Percentiles rank a stretch among this genome's conserved stretches.
These are phyloP conservation scores for Paramecium sonneborni DNA, from an alignment of 73 alveolate species.

Conservation along the genomic window DNA sequence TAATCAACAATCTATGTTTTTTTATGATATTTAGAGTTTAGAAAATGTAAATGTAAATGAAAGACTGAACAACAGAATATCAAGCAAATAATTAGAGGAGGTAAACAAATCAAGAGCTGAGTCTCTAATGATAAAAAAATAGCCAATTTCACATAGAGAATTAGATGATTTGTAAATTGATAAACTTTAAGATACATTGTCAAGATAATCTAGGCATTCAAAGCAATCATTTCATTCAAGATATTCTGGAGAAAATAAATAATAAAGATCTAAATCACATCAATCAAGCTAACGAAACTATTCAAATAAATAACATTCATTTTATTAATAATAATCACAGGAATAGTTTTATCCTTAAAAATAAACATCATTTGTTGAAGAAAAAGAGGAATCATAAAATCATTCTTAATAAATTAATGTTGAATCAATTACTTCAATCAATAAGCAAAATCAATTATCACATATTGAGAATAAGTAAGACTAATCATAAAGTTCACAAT, in stretches of 20 bases:
- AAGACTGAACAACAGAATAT: neutral
- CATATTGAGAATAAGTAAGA: neutral
- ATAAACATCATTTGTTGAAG: neutral
- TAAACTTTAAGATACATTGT: neutral
- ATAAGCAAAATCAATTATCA: neutral
- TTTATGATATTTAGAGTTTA: neutral
- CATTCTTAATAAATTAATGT: neutral
- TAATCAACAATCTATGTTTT: neutral
- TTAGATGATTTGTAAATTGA: slow-evolving; percentile 22
- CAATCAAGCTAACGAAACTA: neutral
- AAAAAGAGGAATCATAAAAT: neutral
- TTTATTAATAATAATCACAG: neutral
- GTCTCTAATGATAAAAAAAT: neutral
- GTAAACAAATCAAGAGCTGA: neutral
- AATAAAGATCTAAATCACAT: neutral
- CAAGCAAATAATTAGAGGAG: neutral
- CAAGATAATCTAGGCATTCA: neutral
- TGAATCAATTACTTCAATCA: neutral
- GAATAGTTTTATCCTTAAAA: neutral
- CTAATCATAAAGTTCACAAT: neutral
- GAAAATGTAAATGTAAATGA: slow-evolving; percentile 14
- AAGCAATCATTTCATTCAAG: neutral
- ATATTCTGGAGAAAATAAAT: neutral
- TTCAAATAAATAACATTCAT: neutral
- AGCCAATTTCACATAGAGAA: slow-evolving; percentile 6